Conservation (phyloP, 768 basidiomycete genomes). For the Lenzites betulinus region DNA sequence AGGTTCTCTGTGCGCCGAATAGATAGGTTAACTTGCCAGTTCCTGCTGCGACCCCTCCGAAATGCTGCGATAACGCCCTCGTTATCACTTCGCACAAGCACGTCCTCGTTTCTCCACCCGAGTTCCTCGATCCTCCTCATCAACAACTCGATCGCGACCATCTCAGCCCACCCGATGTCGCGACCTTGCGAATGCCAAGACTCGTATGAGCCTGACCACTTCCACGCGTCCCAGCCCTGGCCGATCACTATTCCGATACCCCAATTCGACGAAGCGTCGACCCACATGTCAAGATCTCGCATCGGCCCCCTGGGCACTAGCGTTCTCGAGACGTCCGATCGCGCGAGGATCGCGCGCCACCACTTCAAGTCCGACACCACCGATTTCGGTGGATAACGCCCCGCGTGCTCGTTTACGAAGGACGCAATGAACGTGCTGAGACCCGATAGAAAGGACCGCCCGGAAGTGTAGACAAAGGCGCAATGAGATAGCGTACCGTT, state of each 20-base stretch:
- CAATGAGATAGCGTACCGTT: slow-evolving; percentile 37
- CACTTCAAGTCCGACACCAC: slow-evolving; percentile 34
- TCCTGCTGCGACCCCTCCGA: not conserved
- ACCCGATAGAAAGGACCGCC: slow-evolving; percentile 30
- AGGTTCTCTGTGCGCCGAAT: slow-evolving; percentile 4
- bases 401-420: not conserved
- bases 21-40: not conserved
- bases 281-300: not conserved
- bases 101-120: not conserved
- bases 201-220: not conserved
- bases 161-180: slow-evolving; percentile 8
- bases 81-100: slow-evolving; percentile 7
- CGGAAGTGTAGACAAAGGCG: slow-evolving; percentile 33
- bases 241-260: not conserved
- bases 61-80: not conserved
- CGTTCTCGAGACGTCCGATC: not conserved
- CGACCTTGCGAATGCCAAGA: not conserved
- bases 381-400: slow-evolving; percentile 24
- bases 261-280: not conserved
- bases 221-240: not conserved
- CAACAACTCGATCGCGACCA: slow-evolving; percentile 1
- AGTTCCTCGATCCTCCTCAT: not conserved
- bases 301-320: not conserved
- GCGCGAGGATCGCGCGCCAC: slow-evolving; percentile 31
- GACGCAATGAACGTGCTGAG: slow-evolving; percentile 30